Base-by-base conservation (phyloP, 2,329 filamentous ascomycete species). In the Sclerotinia subarctica region DNA sequence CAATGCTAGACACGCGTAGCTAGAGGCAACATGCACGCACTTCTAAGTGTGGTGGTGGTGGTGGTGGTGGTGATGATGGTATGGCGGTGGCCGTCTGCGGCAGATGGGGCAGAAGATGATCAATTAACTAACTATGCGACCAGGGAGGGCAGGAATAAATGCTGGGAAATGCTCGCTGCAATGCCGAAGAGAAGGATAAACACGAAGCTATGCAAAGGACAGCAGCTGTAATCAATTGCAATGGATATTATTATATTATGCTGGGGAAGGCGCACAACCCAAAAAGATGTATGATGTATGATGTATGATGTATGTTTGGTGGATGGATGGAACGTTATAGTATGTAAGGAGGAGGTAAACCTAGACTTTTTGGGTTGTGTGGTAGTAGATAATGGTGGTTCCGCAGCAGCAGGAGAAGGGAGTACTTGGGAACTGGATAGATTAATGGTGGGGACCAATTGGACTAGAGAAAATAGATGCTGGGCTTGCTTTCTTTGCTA, bases 21-120 rank as follows among this genome's bases (percentile, higher is more conserved):
- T n/a, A 71, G 70, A 70, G 72, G 70, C 73, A 71, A 70, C 66
- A 73, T 73, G 72, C 68, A 73, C 56, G 72, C 68, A 73, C 56
- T 54, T 69, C 66, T 64, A 56, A 53, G 51, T 51, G 38, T 59
- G 63, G 51, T 51, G 44, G 64, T 59, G 32, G 32, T 51, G 44
- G 59, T 52, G 44, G 32, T 65, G 44, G 32, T 64, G 49, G 46
- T 42, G 44, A 35, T 24, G 54, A 35, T 35, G 35, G 35, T 35
- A 21, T 59, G 24, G 53, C 52, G 44, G 53, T 66, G 44, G 19
- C 38, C 38, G 38, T 62, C 59, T 51, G 59, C 46, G 21, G 44
- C 38, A 59, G 64, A 62, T 67, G 64, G 58, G 64, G 64, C 26
- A 67, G 64, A 60, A 57, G 53, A 67, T 26, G 58, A 29, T 52